Evolutionary conservation across 108 stramenopile species (phyloP).

Genomic region (Nannochloropsis granulata): DNA sequence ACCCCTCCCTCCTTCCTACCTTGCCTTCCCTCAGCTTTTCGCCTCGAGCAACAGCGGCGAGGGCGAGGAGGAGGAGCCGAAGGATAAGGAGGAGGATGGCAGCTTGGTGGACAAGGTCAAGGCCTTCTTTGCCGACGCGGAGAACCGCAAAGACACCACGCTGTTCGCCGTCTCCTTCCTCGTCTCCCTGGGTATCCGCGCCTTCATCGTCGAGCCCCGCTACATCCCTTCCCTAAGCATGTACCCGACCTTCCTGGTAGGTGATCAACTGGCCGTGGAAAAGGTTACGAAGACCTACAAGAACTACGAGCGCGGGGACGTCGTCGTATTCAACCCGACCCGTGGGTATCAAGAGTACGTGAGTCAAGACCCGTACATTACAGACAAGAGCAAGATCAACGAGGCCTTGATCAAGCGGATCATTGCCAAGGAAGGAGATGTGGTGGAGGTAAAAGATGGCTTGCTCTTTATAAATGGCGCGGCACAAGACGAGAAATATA

Average conservation of each 20-base stretch:
- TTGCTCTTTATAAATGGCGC: conserved; percentile 71
- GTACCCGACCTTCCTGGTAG: conserved; percentile 91
- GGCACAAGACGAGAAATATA: conserved; percentile 67
- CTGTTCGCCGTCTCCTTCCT: conserved; percentile 13
- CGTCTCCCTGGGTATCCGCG: conserved; percentile 7
- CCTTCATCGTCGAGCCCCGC: conserved; percentile 70
- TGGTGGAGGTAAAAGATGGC: conserved; percentile 62
- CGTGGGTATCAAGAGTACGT: conserved; percentile 59
- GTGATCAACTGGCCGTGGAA: conserved; percentile 87
- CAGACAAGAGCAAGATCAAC: neutral
- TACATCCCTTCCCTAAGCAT: conserved; percentile 82
- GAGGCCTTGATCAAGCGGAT: conserved; percentile 89
- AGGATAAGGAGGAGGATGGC: neutral
- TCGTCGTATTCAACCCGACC: conserved; percentile 90
- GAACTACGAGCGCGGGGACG: conserved; percentile 65
- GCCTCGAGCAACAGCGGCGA: neutral
- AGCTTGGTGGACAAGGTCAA: neutral
- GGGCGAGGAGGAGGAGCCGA: neutral
- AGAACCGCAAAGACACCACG: conserved; percentile 12
- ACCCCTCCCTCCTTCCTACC: neutral
- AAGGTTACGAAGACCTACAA: conserved; percentile 73
- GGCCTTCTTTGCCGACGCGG: neutral
- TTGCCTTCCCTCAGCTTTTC: neutral
- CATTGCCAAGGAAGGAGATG: conserved; percentile 80
- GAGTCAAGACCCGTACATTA: conserved; percentile 30